Evolutionary conservation across 129 eudicot genomes (phyloP), one percentile per base, ranked within the genome.

Genomic region (Gnaphalium uliginosum): DNA sequence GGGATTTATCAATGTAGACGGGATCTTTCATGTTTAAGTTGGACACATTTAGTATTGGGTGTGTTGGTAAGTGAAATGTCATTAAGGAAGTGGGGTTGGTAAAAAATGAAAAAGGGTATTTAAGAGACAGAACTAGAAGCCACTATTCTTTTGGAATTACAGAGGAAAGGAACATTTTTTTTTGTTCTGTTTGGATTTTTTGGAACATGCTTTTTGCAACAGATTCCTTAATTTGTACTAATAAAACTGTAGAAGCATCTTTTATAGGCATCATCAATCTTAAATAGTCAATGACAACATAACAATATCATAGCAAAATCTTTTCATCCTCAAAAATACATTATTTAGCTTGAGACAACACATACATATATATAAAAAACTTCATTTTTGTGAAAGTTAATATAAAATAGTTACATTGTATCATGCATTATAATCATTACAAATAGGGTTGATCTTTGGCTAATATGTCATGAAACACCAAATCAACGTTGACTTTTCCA

Each of bases 51-150:
- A 8, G 39, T 24, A 27, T 62, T 62, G 37, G n/a, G 35, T 15
- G 68, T 62, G 64, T 62, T 27, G 68, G 68, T 62, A 17, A 62
- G 41, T 62, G 68, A 23, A 58, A 23, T 58, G 26, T 1, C 4
- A 13, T 58, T 58, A 21, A 26, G 29, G 24, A 58, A 58, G 26
- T 58, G 64, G 68, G 32, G 68, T 62, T 27, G 32, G 35, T 53
- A n/a, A 51, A 18, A 26, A 15, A 61, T 14, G 23, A 26, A 13
- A 61, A 26, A 5, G 6, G 19, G 13, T 29, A 61, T 61, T 61
- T 26, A 26, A 61, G 67, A 24, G 37, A 61, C 67, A 61, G 33
- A 26, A 25, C 17, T 61, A 25, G 67, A 61, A 61, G 67, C 35
- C 32, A 26, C 6, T 61, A 13, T 14, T 9, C 26, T 61, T 61